Evolutionary conservation across 139 green algal genomes (phyloP).

Genomic region (Micractinium sp.): DNA sequence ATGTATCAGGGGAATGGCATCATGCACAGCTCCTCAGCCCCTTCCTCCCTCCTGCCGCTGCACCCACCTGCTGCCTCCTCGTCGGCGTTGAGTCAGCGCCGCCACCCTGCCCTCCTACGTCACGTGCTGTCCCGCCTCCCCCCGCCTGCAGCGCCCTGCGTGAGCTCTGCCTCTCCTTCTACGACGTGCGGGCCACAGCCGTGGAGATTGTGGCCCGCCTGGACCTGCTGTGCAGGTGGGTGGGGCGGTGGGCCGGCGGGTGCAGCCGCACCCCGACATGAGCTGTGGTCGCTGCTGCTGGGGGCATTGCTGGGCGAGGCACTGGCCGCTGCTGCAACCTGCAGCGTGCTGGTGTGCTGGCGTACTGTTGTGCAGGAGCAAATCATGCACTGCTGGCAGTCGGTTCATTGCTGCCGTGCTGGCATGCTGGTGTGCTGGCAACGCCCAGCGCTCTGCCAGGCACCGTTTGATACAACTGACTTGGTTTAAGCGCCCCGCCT

Average conservation of each 20-base stretch:
- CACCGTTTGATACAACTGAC: too few species aligned
- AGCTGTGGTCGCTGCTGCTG: background rate
- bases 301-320: background rate
- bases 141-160: slow-evolving; percentile 71
- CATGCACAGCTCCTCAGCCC: background rate
- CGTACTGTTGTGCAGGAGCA: background rate
- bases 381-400: too few species aligned
- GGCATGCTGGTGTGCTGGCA: too few species aligned
- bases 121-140: background rate
- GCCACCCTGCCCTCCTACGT: background rate
- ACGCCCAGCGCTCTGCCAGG: too few species aligned
- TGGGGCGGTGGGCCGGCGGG: too few species aligned
- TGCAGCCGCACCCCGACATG: background rate
- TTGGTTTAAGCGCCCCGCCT: too few species aligned
- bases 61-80: background rate
- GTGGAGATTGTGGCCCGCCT: slow-evolving; percentile 85
- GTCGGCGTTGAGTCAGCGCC: background rate
- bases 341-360: background rate
- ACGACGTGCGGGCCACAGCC: slow-evolving; percentile 82
- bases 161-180: slow-evolving; percentile 85
- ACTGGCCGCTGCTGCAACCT: background rate
- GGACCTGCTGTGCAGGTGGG: slow-evolving; percentile 67
- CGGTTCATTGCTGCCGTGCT: too few species aligned
- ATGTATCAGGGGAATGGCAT: background rate
- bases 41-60: background rate